Evolutionary conservation across 805 yeast species (phyloP), one percentile per base, ranked within the genome.

Genomic region (Candida khao-thaluensis): DNA sequence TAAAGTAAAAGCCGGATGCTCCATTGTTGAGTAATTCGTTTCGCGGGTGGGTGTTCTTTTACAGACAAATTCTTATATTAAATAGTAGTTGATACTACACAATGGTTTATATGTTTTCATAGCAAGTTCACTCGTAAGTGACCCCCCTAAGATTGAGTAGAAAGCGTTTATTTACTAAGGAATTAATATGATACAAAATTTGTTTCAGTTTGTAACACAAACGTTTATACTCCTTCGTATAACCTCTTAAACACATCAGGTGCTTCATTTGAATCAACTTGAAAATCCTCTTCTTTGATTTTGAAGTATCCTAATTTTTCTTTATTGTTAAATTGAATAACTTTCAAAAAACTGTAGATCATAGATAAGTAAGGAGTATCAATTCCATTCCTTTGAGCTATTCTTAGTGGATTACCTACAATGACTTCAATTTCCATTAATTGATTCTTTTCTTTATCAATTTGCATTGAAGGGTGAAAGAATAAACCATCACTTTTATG

Each of bases 1-100:
- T 50, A 85, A 71, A 15, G 90, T 80, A 51, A 70, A 77, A 38
- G 87, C 79, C 40, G 89, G 90, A 58, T 84, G 93, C 65, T 85
- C 95, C 93, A 69, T 67, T 28, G 7, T 20, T 22, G 10, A n/a
- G n/a, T n/a, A n/a, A n/a, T n/a, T n/a, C n/a, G n/a, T n/a, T n/a
- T n/a, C n/a, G n/a, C n/a, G n/a, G n/a, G n/a, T n/a, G n/a, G n/a
- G n/a, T n/a, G n/a, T n/a, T n/a, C n/a, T n/a, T n/a, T n/a, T n/a
- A n/a, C n/a, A n/a, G n/a, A n/a, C n/a, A n/a, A n/a, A n/a, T n/a
- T n/a, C n/a, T n/a, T n/a, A n/a, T n/a, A n/a, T n/a, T n/a, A n/a
- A n/a, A n/a, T n/a, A n/a, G n/a, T n/a, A n/a, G n/a, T n/a, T n/a
- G n/a, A n/a, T n/a, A n/a, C n/a, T n/a, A n/a, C n/a, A n/a, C n/a